Conservation (phyloP, 140 eudicot species). For the Anethum foeniculum region DNA sequence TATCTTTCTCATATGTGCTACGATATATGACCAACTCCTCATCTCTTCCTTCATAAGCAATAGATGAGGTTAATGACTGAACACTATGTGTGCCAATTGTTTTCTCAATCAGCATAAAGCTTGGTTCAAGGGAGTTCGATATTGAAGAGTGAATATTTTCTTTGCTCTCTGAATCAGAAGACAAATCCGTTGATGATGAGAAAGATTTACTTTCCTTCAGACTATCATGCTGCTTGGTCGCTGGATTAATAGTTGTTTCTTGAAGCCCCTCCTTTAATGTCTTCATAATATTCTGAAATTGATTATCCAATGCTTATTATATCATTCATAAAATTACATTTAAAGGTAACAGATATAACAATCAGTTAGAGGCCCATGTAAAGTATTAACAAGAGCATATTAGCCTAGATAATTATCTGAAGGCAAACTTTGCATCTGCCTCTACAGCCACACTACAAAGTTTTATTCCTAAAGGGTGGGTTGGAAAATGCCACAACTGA, state of each 20-base stretch:
- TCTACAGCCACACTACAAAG: background rate
- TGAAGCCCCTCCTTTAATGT: conserved; percentile 14
- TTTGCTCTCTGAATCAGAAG: conserved; percentile 26
- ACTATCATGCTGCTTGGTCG: conserved; percentile 6
- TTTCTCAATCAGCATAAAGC: conserved; percentile 16
- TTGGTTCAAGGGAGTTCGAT: conserved; percentile 2
- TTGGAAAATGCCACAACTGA: background rate
- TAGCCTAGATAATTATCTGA: background rate
- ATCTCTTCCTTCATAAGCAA: conserved; percentile 13
- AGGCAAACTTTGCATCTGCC: background rate
- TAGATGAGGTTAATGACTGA: conserved; percentile 16
- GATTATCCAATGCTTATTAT: conserved; percentile 7
- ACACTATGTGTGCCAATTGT: conserved; percentile 17
- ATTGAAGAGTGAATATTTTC: conserved; percentile 3
- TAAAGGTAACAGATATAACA: background rate
- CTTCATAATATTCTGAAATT: conserved; percentile 28
- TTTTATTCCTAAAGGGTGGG: background rate
- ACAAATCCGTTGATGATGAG: conserved; percentile 35
- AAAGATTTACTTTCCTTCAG: conserved; percentile 21
- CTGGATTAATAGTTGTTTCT: conserved; percentile 16
- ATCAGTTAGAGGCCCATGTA: background rate
- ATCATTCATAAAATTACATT: conserved; percentile 5
- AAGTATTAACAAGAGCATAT: background rate
- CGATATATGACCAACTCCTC: conserved; percentile 2
- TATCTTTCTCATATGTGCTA: background rate